Evolutionary conservation across 306 rosid species (phyloP).

Genomic region (Quercus alba): DNA sequence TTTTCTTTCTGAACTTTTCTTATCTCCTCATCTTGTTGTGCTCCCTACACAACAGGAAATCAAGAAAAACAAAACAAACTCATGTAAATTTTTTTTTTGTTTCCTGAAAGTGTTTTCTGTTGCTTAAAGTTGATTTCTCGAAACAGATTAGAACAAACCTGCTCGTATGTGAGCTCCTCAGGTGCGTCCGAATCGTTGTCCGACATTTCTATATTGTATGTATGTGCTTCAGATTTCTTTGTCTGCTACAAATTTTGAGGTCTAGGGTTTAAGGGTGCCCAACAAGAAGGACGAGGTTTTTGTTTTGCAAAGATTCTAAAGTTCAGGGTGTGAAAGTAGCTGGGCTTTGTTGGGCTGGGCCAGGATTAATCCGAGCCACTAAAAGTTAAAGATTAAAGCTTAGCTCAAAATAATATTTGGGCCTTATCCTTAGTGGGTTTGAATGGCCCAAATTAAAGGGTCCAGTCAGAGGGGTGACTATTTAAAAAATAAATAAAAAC

Average conservation of each 20-base stretch:
- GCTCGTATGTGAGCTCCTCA: conserved; percentile 79
- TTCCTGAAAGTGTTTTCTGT: neutral
- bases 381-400: too few relatives aligned
- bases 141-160: conserved; percentile 25
- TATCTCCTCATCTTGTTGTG: conserved; percentile 53
- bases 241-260: neutral
- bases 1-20: conserved; percentile 58
- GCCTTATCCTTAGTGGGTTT: too few relatives aligned
- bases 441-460: too few relatives aligned
- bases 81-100: neutral
- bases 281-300: neutral
- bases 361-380: neutral
- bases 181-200: conserved; percentile 67
- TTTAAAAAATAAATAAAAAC: too few relatives aligned
- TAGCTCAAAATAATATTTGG: too few relatives aligned
- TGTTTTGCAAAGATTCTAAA: neutral
- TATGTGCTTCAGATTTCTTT: conserved; percentile 2
- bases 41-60: conserved; percentile 49
- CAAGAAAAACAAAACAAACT: neutral
- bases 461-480: too few relatives aligned
- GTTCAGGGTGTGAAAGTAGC: too few relatives aligned
- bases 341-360: neutral
- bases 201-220: conserved; percentile 30
- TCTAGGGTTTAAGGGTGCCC: conserved; percentile 27
- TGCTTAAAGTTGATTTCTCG: neutral